phyloP scores from a whole-genome alignment of 768 basidiomycete species.

The Boletus rubescentipes region DNA sequence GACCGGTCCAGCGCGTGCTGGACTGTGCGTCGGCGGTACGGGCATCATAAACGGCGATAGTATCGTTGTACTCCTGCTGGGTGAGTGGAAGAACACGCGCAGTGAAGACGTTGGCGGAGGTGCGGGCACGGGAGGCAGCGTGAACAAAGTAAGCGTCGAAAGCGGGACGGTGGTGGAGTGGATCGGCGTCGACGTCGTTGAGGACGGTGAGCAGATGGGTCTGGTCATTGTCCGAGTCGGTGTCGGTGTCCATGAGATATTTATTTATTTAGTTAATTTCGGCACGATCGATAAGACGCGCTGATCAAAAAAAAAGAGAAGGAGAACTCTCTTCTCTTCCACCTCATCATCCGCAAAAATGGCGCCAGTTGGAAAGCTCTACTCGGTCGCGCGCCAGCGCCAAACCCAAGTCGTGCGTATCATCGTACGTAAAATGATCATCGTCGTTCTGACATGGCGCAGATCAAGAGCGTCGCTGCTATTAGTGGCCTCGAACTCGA shows the following conservation, averaged over 20 bases:
- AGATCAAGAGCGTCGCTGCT: conserved; percentile 60
- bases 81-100: conserved; percentile 68
- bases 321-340: conserved; percentile 14
- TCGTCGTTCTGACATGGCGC: conserved; percentile 3
- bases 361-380: conserved; percentile 65
- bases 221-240: conserved; percentile 31
- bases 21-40: conserved; percentile 7
- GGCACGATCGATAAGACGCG: conserved; percentile 31
- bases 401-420: conserved; percentile 47
- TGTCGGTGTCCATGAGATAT: conserved; percentile 29
- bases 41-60: conserved; percentile 30
- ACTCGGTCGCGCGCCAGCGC: conserved; percentile 40
- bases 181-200: conserved; percentile 6
- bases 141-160: conserved; percentile 88
- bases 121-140: conserved; percentile 59
- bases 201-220: conserved; percentile 10
- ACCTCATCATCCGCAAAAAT: conserved; percentile 38
- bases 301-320: conserved; percentile 21
- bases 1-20: conserved; percentile 23
- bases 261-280: conserved; percentile 22
- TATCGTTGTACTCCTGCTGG: conserved; percentile 53
- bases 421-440: not conserved
- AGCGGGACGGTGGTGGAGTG: conserved; percentile 42
- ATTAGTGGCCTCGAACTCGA: conserved; percentile 58
- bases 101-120: conserved; percentile 81